phyloP scores from a whole-genome alignment of 1,284 basidiomycete species.

The Heterobasidion occidentale region DNA sequence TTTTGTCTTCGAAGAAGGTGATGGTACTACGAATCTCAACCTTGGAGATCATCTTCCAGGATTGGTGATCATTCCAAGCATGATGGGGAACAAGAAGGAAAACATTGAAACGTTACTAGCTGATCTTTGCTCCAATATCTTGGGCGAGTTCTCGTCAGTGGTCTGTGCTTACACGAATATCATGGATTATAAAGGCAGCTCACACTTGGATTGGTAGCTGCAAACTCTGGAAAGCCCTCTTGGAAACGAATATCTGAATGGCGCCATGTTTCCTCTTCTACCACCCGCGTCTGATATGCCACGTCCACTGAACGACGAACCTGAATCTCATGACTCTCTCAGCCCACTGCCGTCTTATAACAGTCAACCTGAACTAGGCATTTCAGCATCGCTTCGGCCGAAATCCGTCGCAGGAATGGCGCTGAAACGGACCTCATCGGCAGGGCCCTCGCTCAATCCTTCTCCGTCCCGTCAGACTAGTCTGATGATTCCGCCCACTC shows the following conservation, averaged over 20 bases:
- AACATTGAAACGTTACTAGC: conserved; percentile 83
- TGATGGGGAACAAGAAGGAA: conserved; percentile 74
- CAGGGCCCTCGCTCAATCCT: conserved; percentile 23
- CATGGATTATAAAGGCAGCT: conserved; percentile 13
- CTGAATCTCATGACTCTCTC: conserved; percentile 31
- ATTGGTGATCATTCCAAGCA: conserved; percentile 65
- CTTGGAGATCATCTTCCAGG: conserved; percentile 52
- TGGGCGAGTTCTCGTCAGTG: conserved; percentile 76
- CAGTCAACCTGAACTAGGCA: conserved; percentile 50
- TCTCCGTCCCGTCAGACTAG: conserved; percentile 38
- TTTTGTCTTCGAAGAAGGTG: conserved; percentile 74
- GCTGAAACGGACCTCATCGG: conserved; percentile 47
- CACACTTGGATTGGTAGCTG: conserved; percentile 29
- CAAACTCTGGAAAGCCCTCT: conserved; percentile 61
- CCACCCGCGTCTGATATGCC: conserved; percentile 56
- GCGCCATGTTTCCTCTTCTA: conserved; percentile 48
- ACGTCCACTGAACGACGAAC: conserved; percentile 38
- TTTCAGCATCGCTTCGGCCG: conserved; percentile 25
- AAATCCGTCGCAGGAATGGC: conserved; percentile 29
- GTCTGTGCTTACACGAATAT: conserved; percentile 32
- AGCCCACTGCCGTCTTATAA: conserved; percentile 39
- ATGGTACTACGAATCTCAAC: conserved; percentile 46
- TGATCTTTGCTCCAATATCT: conserved; percentile 77
- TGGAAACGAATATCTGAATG: conserved; percentile 71
- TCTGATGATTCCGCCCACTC: conserved; percentile 29